These are phyloP conservation scores for Vaucheria bursata DNA, from an alignment of 352 stramenopile species.

Conservation along the genomic window DNA sequence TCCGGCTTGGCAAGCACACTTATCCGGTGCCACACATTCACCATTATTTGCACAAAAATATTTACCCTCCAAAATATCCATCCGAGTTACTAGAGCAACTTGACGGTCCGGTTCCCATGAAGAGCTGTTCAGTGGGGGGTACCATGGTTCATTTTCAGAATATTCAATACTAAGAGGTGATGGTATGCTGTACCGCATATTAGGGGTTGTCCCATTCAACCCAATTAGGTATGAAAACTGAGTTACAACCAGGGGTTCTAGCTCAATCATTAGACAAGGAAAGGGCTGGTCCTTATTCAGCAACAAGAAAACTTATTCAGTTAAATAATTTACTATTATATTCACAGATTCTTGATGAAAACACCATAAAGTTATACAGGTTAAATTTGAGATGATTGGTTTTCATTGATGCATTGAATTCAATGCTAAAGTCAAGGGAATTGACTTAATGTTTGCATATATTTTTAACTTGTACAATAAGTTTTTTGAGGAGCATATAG, in stretches of 20 bases:
- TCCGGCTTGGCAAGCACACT: slow-evolving; percentile 76
- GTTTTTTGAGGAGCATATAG: no score
- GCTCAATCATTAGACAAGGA: slow-evolving; percentile 69
- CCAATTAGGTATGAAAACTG: slow-evolving; percentile 77
- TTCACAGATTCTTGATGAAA: no score
- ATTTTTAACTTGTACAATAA: no score
- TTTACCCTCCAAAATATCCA: slow-evolving; percentile 69
- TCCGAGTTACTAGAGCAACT: slow-evolving; percentile 73
- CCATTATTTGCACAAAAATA: slow-evolving; percentile 90
- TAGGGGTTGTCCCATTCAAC: slow-evolving; percentile 52
- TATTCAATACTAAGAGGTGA: slow-evolving; percentile 6
- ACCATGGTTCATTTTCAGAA: background rate
- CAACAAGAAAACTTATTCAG: no score
- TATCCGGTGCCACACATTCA: slow-evolving; percentile 71
- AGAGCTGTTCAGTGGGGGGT: background rate
- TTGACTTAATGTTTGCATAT: no score
- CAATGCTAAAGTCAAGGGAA: no score
- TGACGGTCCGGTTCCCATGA: slow-evolving; percentile 68
- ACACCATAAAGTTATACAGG: no score
- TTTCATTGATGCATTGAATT: no score
- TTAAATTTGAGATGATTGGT: no score
- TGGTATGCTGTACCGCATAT: slow-evolving; percentile 4
- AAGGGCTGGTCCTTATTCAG: no score
- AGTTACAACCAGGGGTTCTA: slow-evolving; percentile 63
- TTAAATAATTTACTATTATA: no score